phyloP scores from a whole-genome alignment of 176 grass and related monocot genomes.

The Phragmites australis region DNA sequence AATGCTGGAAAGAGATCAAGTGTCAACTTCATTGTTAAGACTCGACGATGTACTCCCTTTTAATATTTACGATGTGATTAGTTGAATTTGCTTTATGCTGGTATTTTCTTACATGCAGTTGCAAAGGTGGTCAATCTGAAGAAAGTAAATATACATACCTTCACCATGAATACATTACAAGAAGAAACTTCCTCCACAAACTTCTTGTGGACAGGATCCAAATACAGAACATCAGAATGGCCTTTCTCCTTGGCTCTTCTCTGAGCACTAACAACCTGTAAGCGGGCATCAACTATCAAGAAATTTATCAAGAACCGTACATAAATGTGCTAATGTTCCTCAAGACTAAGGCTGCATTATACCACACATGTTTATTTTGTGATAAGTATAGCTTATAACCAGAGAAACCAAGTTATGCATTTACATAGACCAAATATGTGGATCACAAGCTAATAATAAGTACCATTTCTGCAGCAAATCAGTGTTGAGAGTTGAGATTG shows the following conservation, averaged over 20 bases:
- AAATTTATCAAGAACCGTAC: constrained; percentile 3
- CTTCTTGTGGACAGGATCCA: constrained; percentile 79
- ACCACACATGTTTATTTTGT: neutral
- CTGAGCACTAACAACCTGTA: constrained; percentile 79
- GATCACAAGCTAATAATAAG: neutral
- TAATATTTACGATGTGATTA: neutral
- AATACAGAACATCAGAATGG: constrained; percentile 83
- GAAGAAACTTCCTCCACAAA: constrained; percentile 98
- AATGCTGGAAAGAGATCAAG: neutral
- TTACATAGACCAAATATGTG: neutral
- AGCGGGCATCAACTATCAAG: neutral
- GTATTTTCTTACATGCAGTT: constrained; percentile 27
- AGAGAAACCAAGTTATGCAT: constrained; percentile 2
- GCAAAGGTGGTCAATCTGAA: constrained; percentile 15
- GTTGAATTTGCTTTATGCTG: neutral
- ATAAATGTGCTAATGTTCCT: constrained; percentile 2
- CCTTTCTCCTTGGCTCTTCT: constrained; percentile 82
- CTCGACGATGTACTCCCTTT: neutral
- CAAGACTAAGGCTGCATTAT: neutral
- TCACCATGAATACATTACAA: constrained; percentile 96
- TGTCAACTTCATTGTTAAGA: neutral
- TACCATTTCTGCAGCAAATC: neutral
- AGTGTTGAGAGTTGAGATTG: neutral
- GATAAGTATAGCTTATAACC: neutral
- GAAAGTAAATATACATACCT: constrained; percentile 43